Evolutionary conservation across 371 early-diverging fungal species (phyloP).

Genomic region (Apophysomyces elegans): DNA sequence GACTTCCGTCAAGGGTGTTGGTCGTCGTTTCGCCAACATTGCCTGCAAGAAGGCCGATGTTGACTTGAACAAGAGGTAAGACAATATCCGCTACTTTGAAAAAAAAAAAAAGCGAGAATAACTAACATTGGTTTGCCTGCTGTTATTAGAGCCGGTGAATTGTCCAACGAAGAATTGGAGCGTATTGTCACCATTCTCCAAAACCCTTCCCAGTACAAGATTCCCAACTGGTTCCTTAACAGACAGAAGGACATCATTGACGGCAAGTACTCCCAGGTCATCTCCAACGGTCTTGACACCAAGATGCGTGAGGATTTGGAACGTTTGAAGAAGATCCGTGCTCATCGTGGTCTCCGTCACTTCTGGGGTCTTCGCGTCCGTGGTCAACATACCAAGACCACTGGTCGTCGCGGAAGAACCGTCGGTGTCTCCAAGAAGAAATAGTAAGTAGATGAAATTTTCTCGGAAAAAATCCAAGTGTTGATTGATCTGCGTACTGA

Average conservation of each 20-base stretch:
- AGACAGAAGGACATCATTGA: constrained; percentile 96
- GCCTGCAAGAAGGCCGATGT: constrained; percentile 99
- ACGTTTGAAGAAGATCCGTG: constrained; percentile 96
- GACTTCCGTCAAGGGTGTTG: constrained; percentile 98
- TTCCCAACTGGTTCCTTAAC: constrained; percentile 99
- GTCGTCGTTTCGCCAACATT: constrained; percentile 97
- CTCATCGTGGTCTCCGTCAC: constrained; percentile 95
- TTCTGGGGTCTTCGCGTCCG: constrained; percentile 94
- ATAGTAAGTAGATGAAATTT: constrained; percentile 29
- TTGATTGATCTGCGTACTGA: too few relatives aligned
- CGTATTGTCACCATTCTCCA: constrained; percentile 89
- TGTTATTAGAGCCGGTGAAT: constrained; percentile 92
- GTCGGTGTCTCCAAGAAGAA: constrained; percentile 99
- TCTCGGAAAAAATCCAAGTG: not conserved
- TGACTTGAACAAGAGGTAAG: constrained; percentile 92
- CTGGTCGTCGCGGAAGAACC: constrained; percentile 96
- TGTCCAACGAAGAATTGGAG: constrained; percentile 91
- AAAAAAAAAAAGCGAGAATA: not conserved
- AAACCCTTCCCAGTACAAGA: constrained; percentile 94
- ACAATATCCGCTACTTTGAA: constrained; percentile 25
- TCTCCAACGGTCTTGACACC: constrained; percentile 96
- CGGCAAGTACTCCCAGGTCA: constrained; percentile 92
- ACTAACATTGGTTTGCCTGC: not conserved
- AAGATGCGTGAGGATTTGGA: constrained; percentile 97
- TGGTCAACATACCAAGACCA: constrained; percentile 98